Evolutionary conservation across 2,329 filamentous ascomycete species (phyloP).

Genomic region (Curvularia sp.): DNA sequence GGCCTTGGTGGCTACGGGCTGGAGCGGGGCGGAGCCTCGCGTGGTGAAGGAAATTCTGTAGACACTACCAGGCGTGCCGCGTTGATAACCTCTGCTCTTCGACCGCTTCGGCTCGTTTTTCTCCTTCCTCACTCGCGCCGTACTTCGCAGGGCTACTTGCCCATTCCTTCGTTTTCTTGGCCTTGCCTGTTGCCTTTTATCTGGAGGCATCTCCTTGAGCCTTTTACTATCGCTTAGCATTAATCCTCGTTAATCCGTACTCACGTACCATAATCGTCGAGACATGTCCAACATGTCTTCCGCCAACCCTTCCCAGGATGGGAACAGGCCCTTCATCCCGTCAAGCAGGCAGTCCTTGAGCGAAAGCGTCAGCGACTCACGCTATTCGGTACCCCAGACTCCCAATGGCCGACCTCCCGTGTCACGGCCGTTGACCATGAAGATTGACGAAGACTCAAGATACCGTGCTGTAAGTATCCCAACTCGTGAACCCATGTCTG

Average conservation of each 20-base stretch:
- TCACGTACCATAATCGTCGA: slow-evolving; percentile 3
- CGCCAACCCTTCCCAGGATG: slow-evolving; percentile 10
- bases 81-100: slow-evolving; percentile 20
- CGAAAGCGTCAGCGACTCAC: slow-evolving; percentile 16
- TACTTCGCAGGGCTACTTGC: slow-evolving; percentile 18
- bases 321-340: slow-evolving; percentile 12
- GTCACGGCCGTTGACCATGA: slow-evolving; percentile 24
- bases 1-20: slow-evolving; percentile 13
- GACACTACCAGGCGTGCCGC: slow-evolving; percentile 18
- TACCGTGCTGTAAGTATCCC: slow-evolving; percentile 31
- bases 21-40: slow-evolving; percentile 9
- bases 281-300: slow-evolving; percentile 20
- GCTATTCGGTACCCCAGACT: slow-evolving; percentile 16
- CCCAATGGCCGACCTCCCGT: slow-evolving; percentile 16
- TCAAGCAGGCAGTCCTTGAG: slow-evolving; percentile 22
- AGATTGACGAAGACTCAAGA: slow-evolving; percentile 35
- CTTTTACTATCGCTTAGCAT: slow-evolving; percentile 17
- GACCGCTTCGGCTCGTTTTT: slow-evolving; percentile 14
- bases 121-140: slow-evolving; percentile 12
- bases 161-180: slow-evolving; percentile 18
- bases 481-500: not conserved
- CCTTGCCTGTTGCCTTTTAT: not conserved
- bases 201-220: slow-evolving; percentile 10
- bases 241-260: slow-evolving; percentile 2
- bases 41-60: slow-evolving; percentile 16